These are phyloP conservation scores for Cyphellophora attinorum DNA, from an alignment of 2,329 filamentous ascomycete species.

Conservation along the genomic window DNA sequence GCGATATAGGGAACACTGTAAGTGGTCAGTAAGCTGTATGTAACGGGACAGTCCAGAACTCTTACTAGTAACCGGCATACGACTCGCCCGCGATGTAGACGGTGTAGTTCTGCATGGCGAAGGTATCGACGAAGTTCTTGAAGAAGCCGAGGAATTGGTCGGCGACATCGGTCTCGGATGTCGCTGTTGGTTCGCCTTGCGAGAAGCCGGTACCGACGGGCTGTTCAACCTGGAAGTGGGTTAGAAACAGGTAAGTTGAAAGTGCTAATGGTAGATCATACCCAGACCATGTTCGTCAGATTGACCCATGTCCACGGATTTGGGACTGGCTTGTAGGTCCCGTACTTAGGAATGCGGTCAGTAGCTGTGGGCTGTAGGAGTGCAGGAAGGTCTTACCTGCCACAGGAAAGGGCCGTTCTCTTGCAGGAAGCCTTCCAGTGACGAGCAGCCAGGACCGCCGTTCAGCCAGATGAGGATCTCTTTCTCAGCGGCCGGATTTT, in stretches of 20 bases:
- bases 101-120: slow-evolving; percentile 56
- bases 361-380: no score
- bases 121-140: slow-evolving; percentile 66
- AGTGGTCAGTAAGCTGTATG: no score
- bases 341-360: no score
- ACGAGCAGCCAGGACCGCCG: slow-evolving; percentile 92
- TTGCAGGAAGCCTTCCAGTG: slow-evolving; percentile 66
- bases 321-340: slow-evolving; percentile 20
- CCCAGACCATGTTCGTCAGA: slow-evolving; percentile 67
- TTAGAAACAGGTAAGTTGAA: no score
- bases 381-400: no score
- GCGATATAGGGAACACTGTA: slow-evolving; percentile 63
- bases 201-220: slow-evolving; percentile 58
- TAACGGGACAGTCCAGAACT: no score
- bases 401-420: slow-evolving; percentile 27
- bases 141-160: slow-evolving; percentile 69
- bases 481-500: slow-evolving; percentile 32
- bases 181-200: slow-evolving; percentile 54
- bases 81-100: slow-evolving; percentile 63
- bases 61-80: slow-evolving; percentile 53
- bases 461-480: slow-evolving; percentile 52
- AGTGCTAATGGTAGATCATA: no score
- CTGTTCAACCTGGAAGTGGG: no score
- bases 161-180: slow-evolving; percentile 57
- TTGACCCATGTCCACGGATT: slow-evolving; percentile 60